Conservation (phyloP, 108 stramenopile species). For the Nitzschia sp. region DNA sequence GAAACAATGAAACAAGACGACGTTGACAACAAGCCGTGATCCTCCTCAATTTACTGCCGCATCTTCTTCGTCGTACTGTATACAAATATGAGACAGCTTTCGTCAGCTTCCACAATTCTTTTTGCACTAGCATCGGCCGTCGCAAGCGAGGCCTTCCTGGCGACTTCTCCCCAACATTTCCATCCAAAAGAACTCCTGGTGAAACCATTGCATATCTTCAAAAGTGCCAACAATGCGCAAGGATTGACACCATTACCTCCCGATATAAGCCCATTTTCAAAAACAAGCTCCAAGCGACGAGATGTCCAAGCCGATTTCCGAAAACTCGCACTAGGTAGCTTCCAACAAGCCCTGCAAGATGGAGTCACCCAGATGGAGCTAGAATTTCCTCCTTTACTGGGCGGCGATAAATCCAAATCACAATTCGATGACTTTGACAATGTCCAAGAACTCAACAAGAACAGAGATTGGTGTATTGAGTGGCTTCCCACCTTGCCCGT, state of each 20-base stretch:
- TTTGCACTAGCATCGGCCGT: too few species aligned
- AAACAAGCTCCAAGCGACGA: constrained; percentile 51
- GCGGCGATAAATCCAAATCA: constrained; percentile 61
- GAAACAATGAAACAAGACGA: too few species aligned
- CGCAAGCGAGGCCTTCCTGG: too few species aligned
- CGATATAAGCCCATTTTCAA: constrained; percentile 80
- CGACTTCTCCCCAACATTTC: too few species aligned
- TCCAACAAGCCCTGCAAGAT: constrained; percentile 46
- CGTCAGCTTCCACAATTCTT: too few species aligned
- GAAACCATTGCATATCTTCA: too few species aligned
- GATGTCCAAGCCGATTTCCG: constrained; percentile 71
- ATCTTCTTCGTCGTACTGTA: too few species aligned
- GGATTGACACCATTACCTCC: constrained; percentile 52
- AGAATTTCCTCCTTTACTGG: constrained; percentile 83
- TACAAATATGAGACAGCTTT: too few species aligned
- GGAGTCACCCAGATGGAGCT: constrained; percentile 52
- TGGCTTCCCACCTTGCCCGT: constrained; percentile 31
- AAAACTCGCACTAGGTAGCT: constrained; percentile 36
- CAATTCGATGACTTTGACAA: constrained; percentile 93
- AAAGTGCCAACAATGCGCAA: too few species aligned
- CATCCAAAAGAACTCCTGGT: too few species aligned
- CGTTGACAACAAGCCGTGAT: too few species aligned
- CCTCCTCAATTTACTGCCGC: too few species aligned
- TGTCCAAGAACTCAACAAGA: constrained; percentile 77
- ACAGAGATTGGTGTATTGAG: constrained; percentile 80